These are phyloP conservation scores for Penicillium bovifimosum DNA, from an alignment of 495 filamentous ascomycete species.

Conservation along the genomic window DNA sequence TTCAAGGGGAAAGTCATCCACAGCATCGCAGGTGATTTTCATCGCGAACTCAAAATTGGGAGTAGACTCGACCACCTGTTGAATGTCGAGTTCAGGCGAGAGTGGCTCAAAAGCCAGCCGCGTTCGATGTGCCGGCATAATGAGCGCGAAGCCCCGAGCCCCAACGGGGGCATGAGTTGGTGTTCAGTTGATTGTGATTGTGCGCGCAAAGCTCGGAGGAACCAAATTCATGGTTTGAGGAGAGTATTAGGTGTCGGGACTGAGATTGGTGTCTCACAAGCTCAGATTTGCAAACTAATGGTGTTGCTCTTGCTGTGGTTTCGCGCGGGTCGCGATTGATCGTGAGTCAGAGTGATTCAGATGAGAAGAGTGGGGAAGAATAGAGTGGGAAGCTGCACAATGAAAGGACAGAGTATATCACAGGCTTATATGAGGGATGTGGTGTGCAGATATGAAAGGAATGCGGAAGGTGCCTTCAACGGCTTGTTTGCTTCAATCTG, in stretches of 20 bases:
- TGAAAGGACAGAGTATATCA: background rate
- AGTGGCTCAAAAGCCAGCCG: conserved; percentile 77
- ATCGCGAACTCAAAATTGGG: conserved; percentile 80
- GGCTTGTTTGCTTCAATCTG: background rate
- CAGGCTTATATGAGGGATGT: background rate
- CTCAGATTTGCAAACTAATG: background rate
- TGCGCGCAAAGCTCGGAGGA: background rate
- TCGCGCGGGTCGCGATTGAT: background rate
- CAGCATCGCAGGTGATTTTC: conserved; percentile 67
- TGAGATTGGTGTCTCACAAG: background rate
- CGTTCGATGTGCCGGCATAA: conserved; percentile 64
- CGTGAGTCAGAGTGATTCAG: background rate
- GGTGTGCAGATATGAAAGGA: background rate
- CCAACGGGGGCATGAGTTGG: background rate
- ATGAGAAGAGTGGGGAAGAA: background rate
- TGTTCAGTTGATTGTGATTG: background rate
- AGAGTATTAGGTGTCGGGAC: background rate
- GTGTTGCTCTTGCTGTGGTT: background rate
- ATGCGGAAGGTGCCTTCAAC: background rate
- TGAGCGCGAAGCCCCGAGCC: background rate
- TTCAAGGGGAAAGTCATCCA: conserved; percentile 63
- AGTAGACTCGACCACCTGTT: conserved; percentile 63
- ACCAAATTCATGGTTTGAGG: background rate
- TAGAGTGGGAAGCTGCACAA: background rate
- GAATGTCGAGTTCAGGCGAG: conserved; percentile 72